Evolutionary conservation across 2,329 filamentous ascomycete species (phyloP), one percentile per base, ranked within the genome.

Genomic region (Ophiostoma triangulosporum): DNA sequence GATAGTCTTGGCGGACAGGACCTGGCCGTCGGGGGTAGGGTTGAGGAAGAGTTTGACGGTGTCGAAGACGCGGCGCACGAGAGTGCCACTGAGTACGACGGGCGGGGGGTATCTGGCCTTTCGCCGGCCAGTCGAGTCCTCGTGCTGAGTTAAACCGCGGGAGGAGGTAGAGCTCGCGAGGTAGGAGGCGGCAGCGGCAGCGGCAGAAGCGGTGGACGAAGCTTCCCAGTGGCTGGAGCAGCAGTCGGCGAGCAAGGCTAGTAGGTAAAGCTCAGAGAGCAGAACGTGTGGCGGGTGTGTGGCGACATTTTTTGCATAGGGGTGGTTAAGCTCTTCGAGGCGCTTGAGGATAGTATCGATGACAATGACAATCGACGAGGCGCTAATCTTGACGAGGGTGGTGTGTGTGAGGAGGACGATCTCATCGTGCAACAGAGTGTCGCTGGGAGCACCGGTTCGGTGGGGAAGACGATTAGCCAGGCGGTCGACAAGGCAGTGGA

Each of bases 181-280:
- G 22, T 49, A 12, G 20, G 29, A 17, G 9, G 48, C 54, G 24
- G 52, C 54, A n/a, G 57, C 52, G 20, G 54, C 59, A 43, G 62
- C 58, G 12, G 61, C 54, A 45, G 58, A 50, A 12, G 53, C 50
- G 38, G 56, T 62, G 8, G 48, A 32, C 40, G 51, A 61, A n/a
- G 60, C 58, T 38, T 73, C 67, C 80, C 80, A 84, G 62, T 81
- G 74, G 52, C 75, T 74, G 50, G 74, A 73, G 60, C 80, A 84
- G 62, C 81, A 85, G 61, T 84, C 80, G 62, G 80, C 78, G 33
- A 81, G 71, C 40, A 85, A 69, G 48, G 76, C 73, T 50, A 84
- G 65, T n/a, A 84, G 69, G 60, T 81, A 84, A 48, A 81, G 68
- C 63, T 85, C 81, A 17, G 82, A 84, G 48, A 78, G 71, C 31